Percentiles rank a stretch among this genome's conserved stretches.
Evolutionary conservation across 192 early-diverging fungal species (phyloP).

Genomic region (Coemansia sp.): DNA sequence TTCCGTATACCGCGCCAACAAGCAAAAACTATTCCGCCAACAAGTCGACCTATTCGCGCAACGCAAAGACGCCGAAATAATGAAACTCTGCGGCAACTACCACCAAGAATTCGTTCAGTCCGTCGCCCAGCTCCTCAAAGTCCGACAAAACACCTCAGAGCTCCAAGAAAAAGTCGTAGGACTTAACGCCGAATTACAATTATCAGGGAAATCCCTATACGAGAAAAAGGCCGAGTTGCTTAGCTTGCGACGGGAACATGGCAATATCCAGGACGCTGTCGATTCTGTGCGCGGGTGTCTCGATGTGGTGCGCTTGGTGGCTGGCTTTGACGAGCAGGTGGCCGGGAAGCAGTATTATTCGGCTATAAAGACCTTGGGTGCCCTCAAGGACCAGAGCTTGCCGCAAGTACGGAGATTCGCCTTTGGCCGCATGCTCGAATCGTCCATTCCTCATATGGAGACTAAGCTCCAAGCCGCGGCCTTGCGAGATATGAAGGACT

Average conservation of each 20-base stretch:
- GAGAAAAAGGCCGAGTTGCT: conserved; percentile 79
- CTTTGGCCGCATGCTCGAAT: conserved; percentile 85
- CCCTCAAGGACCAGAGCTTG: conserved; percentile 76
- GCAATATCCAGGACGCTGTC: conserved; percentile 85
- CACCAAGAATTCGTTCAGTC: conserved; percentile 84
- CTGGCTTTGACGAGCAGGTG: conserved; percentile 79
- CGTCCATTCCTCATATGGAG: conserved; percentile 88
- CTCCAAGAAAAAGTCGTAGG: conserved; percentile 83
- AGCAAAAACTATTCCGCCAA: conserved; percentile 85
- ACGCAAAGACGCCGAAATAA: conserved; percentile 94
- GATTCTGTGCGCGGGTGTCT: conserved; percentile 81
- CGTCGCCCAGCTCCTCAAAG: conserved; percentile 94
- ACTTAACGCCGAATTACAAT: conserved; percentile 85
- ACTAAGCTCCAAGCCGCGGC: conserved; percentile 84
- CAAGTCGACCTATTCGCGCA: conserved; percentile 80
- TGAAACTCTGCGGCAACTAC: conserved; percentile 94
- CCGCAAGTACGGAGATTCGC: conserved; percentile 73
- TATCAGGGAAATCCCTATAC: conserved; percentile 74
- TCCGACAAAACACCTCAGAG: conserved; percentile 81
- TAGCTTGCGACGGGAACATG: conserved; percentile 70
- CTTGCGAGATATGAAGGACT: conserved; percentile 84
- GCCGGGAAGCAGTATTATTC: conserved; percentile 86
- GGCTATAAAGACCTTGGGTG: conserved; percentile 87
- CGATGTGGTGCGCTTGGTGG: conserved; percentile 84
- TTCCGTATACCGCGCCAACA: conserved; percentile 81